phyloP scores from a whole-genome alignment of 1,284 basidiomycete species.

The Trichosporon sp. region DNA sequence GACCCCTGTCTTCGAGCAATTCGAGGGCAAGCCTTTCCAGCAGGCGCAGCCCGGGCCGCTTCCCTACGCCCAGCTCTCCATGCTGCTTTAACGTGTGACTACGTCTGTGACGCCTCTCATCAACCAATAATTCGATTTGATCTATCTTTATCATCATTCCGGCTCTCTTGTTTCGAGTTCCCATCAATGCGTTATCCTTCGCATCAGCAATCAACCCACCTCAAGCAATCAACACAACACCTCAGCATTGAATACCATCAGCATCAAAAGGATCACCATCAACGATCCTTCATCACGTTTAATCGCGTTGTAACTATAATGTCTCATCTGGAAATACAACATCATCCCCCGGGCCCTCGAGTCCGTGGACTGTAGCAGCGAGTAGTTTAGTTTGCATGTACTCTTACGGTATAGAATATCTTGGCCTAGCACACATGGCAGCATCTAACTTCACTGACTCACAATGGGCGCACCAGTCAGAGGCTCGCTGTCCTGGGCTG shows the following conservation, averaged over 20 bases:
- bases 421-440: background rate
- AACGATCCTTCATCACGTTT: conserved; percentile 1
- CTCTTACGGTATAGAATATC: background rate
- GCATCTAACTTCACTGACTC: too few relatives aligned
- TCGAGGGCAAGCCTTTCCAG: conserved; percentile 25
- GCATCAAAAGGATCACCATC: conserved; percentile 9
- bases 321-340: conserved; percentile 9
- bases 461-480: too few relatives aligned
- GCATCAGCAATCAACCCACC: conserved; percentile 9
- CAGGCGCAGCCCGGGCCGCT: conserved; percentile 23
- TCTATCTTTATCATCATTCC: conserved; percentile 2
- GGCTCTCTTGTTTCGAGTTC: conserved; percentile 1
- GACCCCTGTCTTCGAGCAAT: conserved; percentile 28
- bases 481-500: too few relatives aligned
- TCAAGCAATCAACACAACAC: conserved; percentile 9
- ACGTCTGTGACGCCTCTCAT: conserved; percentile 10
- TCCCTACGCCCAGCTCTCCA: conserved; percentile 30
- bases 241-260: conserved; percentile 18
- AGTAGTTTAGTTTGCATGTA: conserved; percentile 18
- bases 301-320: conserved; percentile 15
- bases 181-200: background rate
- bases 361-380: conserved; percentile 13
- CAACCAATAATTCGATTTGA: conserved; percentile 16
- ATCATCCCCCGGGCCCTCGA: background rate
- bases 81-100: conserved; percentile 32